phyloP scores from a whole-genome alignment of 345 rosid species.

The Bruguiera parviflora region DNA sequence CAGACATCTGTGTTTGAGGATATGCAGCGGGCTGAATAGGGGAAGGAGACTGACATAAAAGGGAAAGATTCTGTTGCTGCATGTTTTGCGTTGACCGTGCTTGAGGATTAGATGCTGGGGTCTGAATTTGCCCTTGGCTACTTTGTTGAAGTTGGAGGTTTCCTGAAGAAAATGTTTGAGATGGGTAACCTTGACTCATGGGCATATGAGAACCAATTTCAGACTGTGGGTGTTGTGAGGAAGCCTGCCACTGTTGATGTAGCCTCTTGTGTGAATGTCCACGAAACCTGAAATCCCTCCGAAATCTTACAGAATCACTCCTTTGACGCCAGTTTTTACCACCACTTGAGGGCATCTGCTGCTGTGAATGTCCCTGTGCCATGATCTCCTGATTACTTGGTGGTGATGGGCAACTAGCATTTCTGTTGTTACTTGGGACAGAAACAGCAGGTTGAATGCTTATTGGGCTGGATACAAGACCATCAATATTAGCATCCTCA shows the following conservation, averaged over 20 bases:
- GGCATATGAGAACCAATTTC: constrained; percentile 28
- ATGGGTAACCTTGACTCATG: constrained; percentile 21
- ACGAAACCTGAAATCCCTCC: constrained; percentile 40
- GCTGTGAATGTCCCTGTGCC: constrained; percentile 15
- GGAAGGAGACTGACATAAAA: constrained; percentile 35
- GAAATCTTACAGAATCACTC: constrained; percentile 34
- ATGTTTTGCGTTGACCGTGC: constrained; percentile 32
- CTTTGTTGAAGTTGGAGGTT: constrained; percentile 30
- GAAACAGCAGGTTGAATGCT: constrained; percentile 41
- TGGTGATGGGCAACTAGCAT: constrained; percentile 23
- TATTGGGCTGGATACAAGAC: constrained; percentile 26
- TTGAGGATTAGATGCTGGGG: constrained; percentile 31
- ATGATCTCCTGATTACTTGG: constrained; percentile 29
- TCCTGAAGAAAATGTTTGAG: constrained; percentile 27
- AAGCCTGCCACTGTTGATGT: constrained; percentile 33
- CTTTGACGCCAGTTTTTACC: constrained; percentile 36
- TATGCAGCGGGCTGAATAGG: constrained; percentile 29
- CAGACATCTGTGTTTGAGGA: constrained; percentile 41
- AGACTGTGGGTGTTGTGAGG: constrained; percentile 27
- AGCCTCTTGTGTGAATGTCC: constrained; percentile 44
- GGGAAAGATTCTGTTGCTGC: constrained; percentile 39
- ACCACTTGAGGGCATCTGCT: constrained; percentile 20
- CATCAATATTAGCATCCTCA: constrained; percentile 30
- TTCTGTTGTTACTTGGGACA: constrained; percentile 31
- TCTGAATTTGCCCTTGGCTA: constrained; percentile 27